Evolutionary conservation across 2,329 filamentous ascomycete species (phyloP).

Genomic region (Cladophialophora exuberans): DNA sequence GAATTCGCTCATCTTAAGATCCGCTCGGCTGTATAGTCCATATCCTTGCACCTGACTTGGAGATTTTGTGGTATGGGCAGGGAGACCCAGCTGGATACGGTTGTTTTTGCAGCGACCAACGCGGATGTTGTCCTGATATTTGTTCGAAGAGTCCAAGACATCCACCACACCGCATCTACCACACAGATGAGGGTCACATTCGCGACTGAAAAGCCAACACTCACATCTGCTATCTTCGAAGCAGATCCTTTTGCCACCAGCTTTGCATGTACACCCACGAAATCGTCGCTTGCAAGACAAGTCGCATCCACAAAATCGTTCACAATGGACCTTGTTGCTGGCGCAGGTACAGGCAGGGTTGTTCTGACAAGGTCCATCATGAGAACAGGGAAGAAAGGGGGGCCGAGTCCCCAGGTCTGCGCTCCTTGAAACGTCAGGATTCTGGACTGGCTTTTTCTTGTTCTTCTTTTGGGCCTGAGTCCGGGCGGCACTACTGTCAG

Average conservation of each 20-base stretch:
- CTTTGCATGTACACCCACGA: constrained; percentile 33
- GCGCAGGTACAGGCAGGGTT: constrained; percentile 32
- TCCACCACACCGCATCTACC: constrained; percentile 69
- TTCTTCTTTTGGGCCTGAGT: neutral
- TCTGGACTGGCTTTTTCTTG: constrained; percentile 15
- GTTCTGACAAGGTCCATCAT: constrained; percentile 32
- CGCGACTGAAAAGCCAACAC: constrained; percentile 72
- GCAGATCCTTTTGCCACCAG: constrained; percentile 27
- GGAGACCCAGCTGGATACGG: constrained; percentile 67
- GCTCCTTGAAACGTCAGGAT: constrained; percentile 27
- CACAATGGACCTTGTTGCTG: constrained; percentile 33
- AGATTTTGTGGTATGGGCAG: constrained; percentile 69
- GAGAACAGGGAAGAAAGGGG: constrained; percentile 33
- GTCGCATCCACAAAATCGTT: constrained; percentile 32
- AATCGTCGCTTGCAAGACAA: constrained; percentile 33
- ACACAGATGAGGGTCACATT: constrained; percentile 80
- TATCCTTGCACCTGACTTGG: constrained; percentile 68
- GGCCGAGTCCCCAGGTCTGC: constrained; percentile 26
- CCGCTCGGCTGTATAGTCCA: constrained; percentile 72
- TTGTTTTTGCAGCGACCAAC: constrained; percentile 71
- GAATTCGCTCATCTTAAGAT: constrained; percentile 70
- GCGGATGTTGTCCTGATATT: constrained; percentile 61
- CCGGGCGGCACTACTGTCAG: constrained; percentile 15
- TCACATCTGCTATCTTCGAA: constrained; percentile 56
- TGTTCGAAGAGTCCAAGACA: constrained; percentile 70